These are phyloP conservation scores for Calcarisporium arbuscula DNA, from an alignment of 2,329 filamentous ascomycete species.

Conservation along the genomic window DNA sequence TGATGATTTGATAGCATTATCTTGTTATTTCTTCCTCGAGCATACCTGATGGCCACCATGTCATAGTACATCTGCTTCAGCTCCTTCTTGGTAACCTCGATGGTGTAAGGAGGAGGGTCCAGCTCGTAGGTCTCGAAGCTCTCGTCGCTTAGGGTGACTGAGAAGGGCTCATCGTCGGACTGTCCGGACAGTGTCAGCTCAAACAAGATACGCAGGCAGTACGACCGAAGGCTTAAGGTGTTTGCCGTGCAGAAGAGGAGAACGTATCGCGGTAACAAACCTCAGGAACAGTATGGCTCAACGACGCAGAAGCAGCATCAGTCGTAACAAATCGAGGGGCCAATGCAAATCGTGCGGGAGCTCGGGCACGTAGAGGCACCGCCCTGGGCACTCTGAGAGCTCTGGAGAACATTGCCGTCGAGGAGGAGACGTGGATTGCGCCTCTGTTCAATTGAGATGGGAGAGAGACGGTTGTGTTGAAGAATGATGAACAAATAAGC, in stretches of 20 bases:
- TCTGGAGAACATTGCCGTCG: conserved; percentile 69
- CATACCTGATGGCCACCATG: conserved; percentile 91
- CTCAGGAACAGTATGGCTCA: conserved; percentile 64
- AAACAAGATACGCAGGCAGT: neutral
- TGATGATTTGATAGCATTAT: neutral
- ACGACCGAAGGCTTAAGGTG: neutral
- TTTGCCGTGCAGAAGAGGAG: neutral
- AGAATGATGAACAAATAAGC: conserved; percentile 22
- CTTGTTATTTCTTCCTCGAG: conserved; percentile 1
- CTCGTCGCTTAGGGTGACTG: conserved; percentile 90
- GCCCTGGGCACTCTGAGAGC: conserved; percentile 55
- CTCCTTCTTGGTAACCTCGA: conserved; percentile 94
- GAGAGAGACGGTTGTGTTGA: conserved; percentile 9
- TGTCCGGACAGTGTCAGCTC: conserved; percentile 30
- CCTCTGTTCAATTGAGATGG: conserved; percentile 25
- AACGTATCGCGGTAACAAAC: conserved; percentile 18
- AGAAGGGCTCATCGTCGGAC: conserved; percentile 92
- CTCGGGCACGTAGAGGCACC: conserved; percentile 48
- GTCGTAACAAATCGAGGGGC: conserved; percentile 80
- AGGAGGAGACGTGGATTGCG: conserved; percentile 21
- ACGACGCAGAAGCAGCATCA: conserved; percentile 85
- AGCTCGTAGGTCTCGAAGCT: conserved; percentile 99
- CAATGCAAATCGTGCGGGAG: conserved; percentile 36
- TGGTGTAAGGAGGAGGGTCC: conserved; percentile 87
- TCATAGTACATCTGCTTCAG: conserved; percentile 98